Evolutionary conservation across 768 basidiomycete genomes (phyloP), one percentile per base, ranked within the genome.

Genomic region (Suillus paluster): DNA sequence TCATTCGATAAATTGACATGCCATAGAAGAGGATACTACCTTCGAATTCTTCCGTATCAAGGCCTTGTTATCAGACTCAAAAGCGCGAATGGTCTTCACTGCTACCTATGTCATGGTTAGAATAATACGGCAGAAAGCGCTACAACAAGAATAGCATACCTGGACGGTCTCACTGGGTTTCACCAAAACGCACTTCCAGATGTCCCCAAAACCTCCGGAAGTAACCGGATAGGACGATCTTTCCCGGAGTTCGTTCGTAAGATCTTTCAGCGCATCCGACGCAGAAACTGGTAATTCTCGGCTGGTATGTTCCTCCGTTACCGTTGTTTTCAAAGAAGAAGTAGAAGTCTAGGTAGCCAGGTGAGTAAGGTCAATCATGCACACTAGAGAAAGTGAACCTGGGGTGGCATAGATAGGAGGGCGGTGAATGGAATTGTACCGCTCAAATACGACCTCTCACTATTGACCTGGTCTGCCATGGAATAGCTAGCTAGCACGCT

Each of bases 81-180:
- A 59, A 23, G 30, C 23, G 23, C 45, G 42, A 33, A 59, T 23
- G 25, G 17, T 36, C 45, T 59, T 59, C 33, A 59, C 58, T 9
- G 58, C 58, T 17, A 30, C 58, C 46, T 59, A 5, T 10, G 19
- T 5, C 17, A 48, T 11, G 10, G 19, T 58, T 34, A 59, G 7
- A 2, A n/a, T 15, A 12, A 46, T 17, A 34, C 27, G 2, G 5
- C 25, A 7, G 21, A 17, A 19, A 56, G 55, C 36, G 23, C 25
- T 59, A 5, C 21, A 7, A 15, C 19, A 52, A 27, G 23, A n/a
- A 4, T 6, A 6, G 38, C 58, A 5, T 23, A 49, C 58, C 45
- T 59, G 17, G 33, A 59, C 12, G 14, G 27, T 49, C 21, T 27
- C 2, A 36, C 12, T 42, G 30, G 19, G 45, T n/a, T 59, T 14